These are phyloP conservation scores for Trichosporon sp. DNA, from an alignment of 1,284 basidiomycete species.

Conservation along the genomic window DNA sequence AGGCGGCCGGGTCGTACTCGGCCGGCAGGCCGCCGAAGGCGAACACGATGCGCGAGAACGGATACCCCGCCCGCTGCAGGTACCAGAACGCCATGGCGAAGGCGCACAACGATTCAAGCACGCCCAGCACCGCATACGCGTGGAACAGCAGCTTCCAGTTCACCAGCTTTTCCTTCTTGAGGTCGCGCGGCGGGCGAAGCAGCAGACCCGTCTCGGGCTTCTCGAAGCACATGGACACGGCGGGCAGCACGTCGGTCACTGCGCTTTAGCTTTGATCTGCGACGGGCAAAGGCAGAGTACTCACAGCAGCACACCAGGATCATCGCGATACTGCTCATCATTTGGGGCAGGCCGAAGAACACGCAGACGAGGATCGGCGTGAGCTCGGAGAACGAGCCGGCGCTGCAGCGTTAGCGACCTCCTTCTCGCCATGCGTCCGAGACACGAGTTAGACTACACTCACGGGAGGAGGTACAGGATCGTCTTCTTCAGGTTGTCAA, in stretches of 20 bases:
- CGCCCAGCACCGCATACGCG: conserved; percentile 62
- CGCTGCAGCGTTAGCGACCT: conserved; percentile 35
- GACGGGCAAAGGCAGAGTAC: background rate
- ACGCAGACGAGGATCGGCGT: conserved; percentile 62
- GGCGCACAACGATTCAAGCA: conserved; percentile 57
- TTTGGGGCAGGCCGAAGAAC: conserved; percentile 55
- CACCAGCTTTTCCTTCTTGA: conserved; percentile 54
- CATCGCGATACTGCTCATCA: conserved; percentile 56
- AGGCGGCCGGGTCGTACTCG: conserved; percentile 37
- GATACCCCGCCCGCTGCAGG: conserved; percentile 56
- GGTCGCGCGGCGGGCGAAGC: conserved; percentile 61
- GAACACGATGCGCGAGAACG: conserved; percentile 57
- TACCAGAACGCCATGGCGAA: conserved; percentile 54
- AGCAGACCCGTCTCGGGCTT: conserved; percentile 59
- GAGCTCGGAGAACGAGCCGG: conserved; percentile 59
- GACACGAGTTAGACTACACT: too few species aligned
- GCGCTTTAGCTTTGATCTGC: background rate
- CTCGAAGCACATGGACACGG: conserved; percentile 59
- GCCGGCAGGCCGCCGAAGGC: conserved; percentile 54
- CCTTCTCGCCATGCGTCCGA: too few species aligned
- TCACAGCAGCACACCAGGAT: conserved; percentile 24
- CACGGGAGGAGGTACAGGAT: conserved; percentile 46
- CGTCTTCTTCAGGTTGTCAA: conserved; percentile 62
- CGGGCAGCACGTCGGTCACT: conserved; percentile 56
- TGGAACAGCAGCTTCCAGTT: conserved; percentile 58